phyloP scores from a whole-genome alignment of 805 yeast genomes.

The Kuraishia ogatae region DNA sequence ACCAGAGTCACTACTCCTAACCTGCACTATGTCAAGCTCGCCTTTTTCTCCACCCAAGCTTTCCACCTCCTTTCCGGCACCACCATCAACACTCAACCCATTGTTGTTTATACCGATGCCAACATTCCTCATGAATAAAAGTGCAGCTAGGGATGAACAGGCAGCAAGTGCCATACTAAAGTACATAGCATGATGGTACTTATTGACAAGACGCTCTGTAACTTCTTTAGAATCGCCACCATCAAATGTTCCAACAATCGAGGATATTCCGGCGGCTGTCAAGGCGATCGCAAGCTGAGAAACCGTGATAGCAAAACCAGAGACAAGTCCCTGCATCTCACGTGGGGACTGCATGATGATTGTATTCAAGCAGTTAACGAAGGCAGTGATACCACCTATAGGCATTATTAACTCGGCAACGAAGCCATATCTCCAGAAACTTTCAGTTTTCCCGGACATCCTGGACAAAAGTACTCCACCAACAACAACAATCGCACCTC shows the following conservation, averaged over 20 bases:
- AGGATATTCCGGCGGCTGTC: conserved; percentile 17
- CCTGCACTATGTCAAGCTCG: too few species aligned
- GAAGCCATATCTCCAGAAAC: conserved; percentile 1
- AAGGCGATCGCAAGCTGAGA: conserved; percentile 25
- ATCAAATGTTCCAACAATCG: conserved; percentile 17
- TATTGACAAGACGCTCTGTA: not conserved
- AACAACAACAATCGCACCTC: conserved; percentile 4
- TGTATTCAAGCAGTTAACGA: conserved; percentile 21
- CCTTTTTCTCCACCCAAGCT: too few species aligned
- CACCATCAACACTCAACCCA: not conserved
- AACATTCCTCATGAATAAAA: not conserved
- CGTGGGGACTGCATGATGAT: conserved; percentile 23
- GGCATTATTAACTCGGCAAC: not conserved
- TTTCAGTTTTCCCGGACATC: not conserved
- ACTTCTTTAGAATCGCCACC: not conserved
- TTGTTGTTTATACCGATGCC: not conserved
- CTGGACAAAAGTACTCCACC: not conserved
- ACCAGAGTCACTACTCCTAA: too few species aligned
- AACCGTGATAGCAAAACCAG: conserved; percentile 26
- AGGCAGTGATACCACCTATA: conserved; percentile 5
- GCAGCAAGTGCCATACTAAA: not conserved
- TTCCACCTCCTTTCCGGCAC: too few species aligned
- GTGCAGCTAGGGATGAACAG: not conserved
- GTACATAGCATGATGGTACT: not conserved
- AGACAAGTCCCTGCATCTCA: conserved; percentile 30